Conservation (phyloP, 495 filamentous ascomycete species). For the Alectoria sarmentosa region DNA sequence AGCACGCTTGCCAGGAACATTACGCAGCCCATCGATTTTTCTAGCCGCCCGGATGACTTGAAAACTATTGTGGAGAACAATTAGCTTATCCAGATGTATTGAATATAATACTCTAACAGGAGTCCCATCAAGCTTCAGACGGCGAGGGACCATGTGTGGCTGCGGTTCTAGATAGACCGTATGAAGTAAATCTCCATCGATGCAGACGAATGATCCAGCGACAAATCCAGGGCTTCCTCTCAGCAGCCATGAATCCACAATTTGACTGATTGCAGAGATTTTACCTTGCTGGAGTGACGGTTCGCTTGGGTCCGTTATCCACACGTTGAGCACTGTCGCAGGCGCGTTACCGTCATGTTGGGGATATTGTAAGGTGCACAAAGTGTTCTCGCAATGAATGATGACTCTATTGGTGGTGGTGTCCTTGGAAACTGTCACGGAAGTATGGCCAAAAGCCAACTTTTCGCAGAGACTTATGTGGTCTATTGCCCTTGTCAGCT, state of each 20-base stretch:
- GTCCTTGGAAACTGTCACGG: conserved; percentile 20
- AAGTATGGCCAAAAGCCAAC: conserved; percentile 23
- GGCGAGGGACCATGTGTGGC: conserved; percentile 35
- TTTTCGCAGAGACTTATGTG: conserved; percentile 13
- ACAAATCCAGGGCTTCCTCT: conserved; percentile 5
- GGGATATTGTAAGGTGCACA: conserved; percentile 22
- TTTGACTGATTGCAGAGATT: conserved; percentile 19
- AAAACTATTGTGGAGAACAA: conserved; percentile 36
- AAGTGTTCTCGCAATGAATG: conserved; percentile 15
- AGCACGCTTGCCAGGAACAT: conserved; percentile 27
- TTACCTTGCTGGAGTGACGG: conserved; percentile 15
- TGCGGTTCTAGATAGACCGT: conserved; percentile 34
- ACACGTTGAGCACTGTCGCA: conserved; percentile 14
- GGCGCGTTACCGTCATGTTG: conserved; percentile 16
- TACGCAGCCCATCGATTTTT: conserved; percentile 13
- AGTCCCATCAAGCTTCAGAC: conserved; percentile 38
- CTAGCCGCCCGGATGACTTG: conserved; percentile 16
- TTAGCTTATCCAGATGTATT: conserved; percentile 33
- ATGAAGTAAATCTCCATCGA: conserved; percentile 38
- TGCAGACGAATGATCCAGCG: conserved; percentile 36
- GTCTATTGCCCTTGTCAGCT: conserved; percentile 3
- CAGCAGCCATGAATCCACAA: conserved; percentile 18
- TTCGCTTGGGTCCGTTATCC: conserved; percentile 17
- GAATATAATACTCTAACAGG: conserved; percentile 40
- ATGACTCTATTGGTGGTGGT: conserved; percentile 10